phyloP scores from a whole-genome alignment of 495 filamentous ascomycete genomes.

The Symbiotaphrina buchneri region DNA sequence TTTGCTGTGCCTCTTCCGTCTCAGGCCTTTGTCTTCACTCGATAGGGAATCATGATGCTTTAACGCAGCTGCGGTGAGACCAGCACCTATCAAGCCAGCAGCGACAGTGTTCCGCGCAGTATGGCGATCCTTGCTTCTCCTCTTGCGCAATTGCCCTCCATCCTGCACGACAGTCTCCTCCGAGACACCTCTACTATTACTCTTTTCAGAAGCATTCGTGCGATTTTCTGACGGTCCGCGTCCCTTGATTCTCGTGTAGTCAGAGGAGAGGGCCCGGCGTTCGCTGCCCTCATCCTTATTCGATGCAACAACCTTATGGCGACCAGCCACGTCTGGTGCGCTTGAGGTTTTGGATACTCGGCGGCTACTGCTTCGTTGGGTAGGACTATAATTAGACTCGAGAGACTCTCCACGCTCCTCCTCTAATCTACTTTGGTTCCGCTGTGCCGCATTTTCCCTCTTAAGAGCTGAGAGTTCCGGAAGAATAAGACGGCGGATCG shows the following conservation, averaged over 20 bases:
- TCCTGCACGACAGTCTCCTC: conserved; percentile 27
- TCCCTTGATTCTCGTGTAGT: too few species aligned
- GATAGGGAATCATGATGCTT: conserved; percentile 40
- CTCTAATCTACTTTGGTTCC: conserved; percentile 36
- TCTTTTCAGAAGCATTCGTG: conserved; percentile 18
- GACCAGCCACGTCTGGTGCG: conserved; percentile 38
- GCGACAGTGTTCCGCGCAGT: conserved; percentile 26
- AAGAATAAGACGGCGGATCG: conserved; percentile 75
- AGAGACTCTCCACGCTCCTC: conserved; percentile 33
- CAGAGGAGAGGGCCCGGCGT: too few species aligned
- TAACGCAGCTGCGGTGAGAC: conserved; percentile 39
- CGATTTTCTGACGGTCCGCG: conserved; percentile 18
- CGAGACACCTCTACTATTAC: conserved; percentile 16
- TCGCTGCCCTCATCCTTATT: conserved; percentile 31
- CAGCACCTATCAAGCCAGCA: conserved; percentile 27
- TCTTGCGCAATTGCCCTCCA: conserved; percentile 27
- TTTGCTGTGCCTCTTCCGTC: conserved; percentile 21
- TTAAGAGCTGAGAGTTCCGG: conserved; percentile 84
- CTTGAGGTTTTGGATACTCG: conserved; percentile 46
- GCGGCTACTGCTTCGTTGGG: conserved; percentile 30
- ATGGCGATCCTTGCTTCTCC: conserved; percentile 32
- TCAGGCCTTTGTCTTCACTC: conserved; percentile 28
- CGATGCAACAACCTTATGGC: conserved; percentile 41
- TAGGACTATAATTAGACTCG: conserved; percentile 33
- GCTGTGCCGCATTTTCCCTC: conserved; percentile 53